phyloP scores from a whole-genome alignment of 352 stramenopile species.

The Phytophthora agathidicida region DNA sequence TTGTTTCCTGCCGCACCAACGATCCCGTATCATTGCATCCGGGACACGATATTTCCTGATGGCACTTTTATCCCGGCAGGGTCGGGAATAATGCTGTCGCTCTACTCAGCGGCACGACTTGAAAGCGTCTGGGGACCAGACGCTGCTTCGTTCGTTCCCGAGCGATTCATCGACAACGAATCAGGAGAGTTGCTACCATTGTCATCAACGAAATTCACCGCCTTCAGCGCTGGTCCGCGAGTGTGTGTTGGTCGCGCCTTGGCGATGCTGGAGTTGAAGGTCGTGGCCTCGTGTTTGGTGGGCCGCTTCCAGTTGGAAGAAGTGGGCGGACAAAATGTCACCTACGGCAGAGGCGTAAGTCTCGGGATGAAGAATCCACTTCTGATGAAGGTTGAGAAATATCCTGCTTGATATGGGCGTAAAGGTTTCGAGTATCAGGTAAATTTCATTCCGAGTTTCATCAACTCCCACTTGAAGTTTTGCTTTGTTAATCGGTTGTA shows the following conservation, averaged over 20 bases:
- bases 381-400: constrained; percentile 19
- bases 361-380: constrained; percentile 42
- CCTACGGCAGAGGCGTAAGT: constrained; percentile 39
- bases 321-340: constrained; percentile 30
- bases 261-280: constrained; percentile 73
- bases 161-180: constrained; percentile 36
- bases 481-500: no score
- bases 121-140: constrained; percentile 39
- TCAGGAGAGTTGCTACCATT: constrained; percentile 18
- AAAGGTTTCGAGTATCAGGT: no score
- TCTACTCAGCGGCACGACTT: constrained; percentile 38
- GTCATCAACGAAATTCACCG: constrained; percentile 12
- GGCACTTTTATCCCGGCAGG: constrained; percentile 36
- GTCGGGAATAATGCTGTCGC: constrained; percentile 22
- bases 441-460: no score
- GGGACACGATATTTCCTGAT: constrained; percentile 44
- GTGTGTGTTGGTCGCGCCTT: constrained; percentile 36
- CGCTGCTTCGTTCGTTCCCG: constrained; percentile 34
- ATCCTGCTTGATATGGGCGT: no score
- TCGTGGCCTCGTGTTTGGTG: constrained; percentile 44
- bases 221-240: constrained; percentile 32
- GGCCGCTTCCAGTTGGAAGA: constrained; percentile 43
- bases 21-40: constrained; percentile 25
- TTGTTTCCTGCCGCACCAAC: constrained; percentile 38
- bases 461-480: no score